Evolutionary conservation across 2,329 filamentous ascomycete species (phyloP).

Genomic region (Diaporthe aspalathi): DNA sequence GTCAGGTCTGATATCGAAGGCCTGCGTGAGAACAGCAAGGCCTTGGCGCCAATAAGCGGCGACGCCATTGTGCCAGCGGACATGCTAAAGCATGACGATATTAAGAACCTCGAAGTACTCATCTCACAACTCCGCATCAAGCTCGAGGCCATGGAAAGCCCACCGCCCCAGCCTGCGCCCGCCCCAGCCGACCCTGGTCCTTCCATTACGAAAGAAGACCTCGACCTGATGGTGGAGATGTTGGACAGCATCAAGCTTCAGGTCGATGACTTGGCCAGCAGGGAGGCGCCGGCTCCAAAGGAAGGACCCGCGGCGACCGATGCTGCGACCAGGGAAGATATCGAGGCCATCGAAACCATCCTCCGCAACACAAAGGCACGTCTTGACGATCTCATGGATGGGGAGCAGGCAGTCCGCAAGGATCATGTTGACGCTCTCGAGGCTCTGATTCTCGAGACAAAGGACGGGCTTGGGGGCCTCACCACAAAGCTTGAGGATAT

Average conservation of each 20-base stretch:
- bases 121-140: constrained; percentile 86
- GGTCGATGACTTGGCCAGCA: constrained; percentile 48
- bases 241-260: constrained; percentile 57
- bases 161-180: constrained; percentile 51
- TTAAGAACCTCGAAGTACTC: constrained; percentile 86
- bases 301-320: constrained; percentile 51
- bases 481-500: constrained; percentile 75
- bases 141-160: constrained; percentile 79
- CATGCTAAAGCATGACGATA: constrained; percentile 74
- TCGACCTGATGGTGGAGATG: constrained; percentile 66
- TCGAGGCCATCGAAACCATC: constrained; percentile 90
- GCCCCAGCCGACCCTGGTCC: constrained; percentile 42
- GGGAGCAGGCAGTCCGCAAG: constrained; percentile 76
- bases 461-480: constrained; percentile 76
- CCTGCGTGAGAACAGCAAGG: constrained; percentile 70
- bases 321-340: constrained; percentile 81
- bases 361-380: constrained; percentile 89
- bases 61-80: constrained; percentile 64
- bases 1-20: constrained; percentile 83
- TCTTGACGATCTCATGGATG: constrained; percentile 82
- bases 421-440: constrained; percentile 76
- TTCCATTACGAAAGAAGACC: constrained; percentile 62
- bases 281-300: constrained; percentile 42
- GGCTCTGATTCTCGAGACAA: constrained; percentile 75
- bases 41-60: constrained; percentile 65